These are phyloP conservation scores for Paracoccidioides brasiliensis DNA, from an alignment of 2,329 filamentous ascomycete species.

Conservation along the genomic window DNA sequence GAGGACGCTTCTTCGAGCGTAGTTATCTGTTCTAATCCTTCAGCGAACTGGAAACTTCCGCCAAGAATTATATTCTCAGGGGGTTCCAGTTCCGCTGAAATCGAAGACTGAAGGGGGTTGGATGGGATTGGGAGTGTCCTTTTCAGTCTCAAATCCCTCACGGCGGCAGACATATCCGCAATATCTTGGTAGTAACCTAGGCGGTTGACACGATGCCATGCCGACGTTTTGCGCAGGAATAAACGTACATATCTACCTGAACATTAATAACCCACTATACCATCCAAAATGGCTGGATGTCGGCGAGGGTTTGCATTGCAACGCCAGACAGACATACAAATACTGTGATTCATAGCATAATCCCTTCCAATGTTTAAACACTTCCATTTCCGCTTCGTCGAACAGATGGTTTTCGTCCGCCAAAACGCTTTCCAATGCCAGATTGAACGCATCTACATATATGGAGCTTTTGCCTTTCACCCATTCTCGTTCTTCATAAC, in stretches of 20 bases:
- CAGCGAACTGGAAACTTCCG: conserved; percentile 61
- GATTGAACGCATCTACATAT: conserved; percentile 93
- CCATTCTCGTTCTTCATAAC: conserved; percentile 44
- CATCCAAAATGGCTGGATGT: neutral
- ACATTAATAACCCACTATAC: conserved; percentile 4
- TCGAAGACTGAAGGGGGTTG: conserved; percentile 18
- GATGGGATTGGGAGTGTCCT: conserved; percentile 42
- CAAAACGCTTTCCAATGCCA: conserved; percentile 78
- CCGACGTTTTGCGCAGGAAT: conserved; percentile 80
- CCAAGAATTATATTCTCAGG: conserved; percentile 39
- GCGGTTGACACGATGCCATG: conserved; percentile 73
- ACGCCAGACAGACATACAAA: conserved; percentile 44
- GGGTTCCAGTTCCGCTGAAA: conserved; percentile 36
- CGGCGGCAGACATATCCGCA: conserved; percentile 54
- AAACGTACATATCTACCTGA: conserved; percentile 65
- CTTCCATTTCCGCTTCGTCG: conserved; percentile 57
- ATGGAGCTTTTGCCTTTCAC: conserved; percentile 70
- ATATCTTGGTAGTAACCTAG: conserved; percentile 77
- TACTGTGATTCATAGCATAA: conserved; percentile 81
- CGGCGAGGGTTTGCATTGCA: neutral
- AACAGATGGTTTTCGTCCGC: conserved; percentile 84
- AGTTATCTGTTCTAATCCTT: conserved; percentile 61
- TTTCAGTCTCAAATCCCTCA: conserved; percentile 48
- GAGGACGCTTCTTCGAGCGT: conserved; percentile 73
- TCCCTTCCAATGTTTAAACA: conserved; percentile 64